These are phyloP conservation scores for Diophrys appendiculata DNA, from an alignment of 73 alveolate genomes.

Conservation along the genomic window DNA sequence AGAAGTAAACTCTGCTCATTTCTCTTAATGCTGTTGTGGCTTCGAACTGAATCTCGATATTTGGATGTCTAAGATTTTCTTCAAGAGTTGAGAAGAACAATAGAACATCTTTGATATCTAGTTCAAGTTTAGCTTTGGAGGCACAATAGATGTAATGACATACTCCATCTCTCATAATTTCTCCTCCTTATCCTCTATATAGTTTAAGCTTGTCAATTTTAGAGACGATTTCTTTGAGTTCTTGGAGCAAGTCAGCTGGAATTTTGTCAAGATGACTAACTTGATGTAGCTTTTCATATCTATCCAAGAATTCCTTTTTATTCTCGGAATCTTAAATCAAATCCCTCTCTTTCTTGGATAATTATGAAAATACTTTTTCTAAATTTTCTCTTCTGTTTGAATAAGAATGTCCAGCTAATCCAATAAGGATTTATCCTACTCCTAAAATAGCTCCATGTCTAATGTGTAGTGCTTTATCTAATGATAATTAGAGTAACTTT, in stretches of 20 bases:
- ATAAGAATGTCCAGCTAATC: slow-evolving; percentile 78
- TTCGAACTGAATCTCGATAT: slow-evolving; percentile 80
- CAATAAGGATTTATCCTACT: slow-evolving; percentile 87
- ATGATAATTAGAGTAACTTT: slow-evolving; percentile 47
- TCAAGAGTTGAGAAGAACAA: slow-evolving; percentile 65
- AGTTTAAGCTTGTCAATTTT: slow-evolving; percentile 81
- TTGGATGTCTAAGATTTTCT: slow-evolving; percentile 83
- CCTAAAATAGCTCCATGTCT: slow-evolving; percentile 97
- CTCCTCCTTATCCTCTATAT: slow-evolving; percentile 98
- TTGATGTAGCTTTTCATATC: slow-evolving; percentile 65
- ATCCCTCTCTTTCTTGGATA: slow-evolving; percentile 78
- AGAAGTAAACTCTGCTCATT: slow-evolving; percentile 70
- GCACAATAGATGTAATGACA: slow-evolving; percentile 79
- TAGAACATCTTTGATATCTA: slow-evolving; percentile 53
- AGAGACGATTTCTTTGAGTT: slow-evolving; percentile 61
- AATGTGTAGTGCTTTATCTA: slow-evolving; percentile 71
- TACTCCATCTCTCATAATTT: slow-evolving; percentile 91
- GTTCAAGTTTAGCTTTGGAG: slow-evolving; percentile 70
- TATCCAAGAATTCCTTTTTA: slow-evolving; percentile 66
- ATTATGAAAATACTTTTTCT: slow-evolving; percentile 77
- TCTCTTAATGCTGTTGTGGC: slow-evolving; percentile 71
- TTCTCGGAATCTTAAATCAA: slow-evolving; percentile 79
- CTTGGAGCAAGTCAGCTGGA: slow-evolving; percentile 60
- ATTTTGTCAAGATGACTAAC: slow-evolving; percentile 64
- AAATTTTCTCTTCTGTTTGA: slow-evolving; percentile 71